Evolutionary conservation across 106 monocot genomes (phyloP).

Genomic region (Acanthochlamys bracteata): DNA sequence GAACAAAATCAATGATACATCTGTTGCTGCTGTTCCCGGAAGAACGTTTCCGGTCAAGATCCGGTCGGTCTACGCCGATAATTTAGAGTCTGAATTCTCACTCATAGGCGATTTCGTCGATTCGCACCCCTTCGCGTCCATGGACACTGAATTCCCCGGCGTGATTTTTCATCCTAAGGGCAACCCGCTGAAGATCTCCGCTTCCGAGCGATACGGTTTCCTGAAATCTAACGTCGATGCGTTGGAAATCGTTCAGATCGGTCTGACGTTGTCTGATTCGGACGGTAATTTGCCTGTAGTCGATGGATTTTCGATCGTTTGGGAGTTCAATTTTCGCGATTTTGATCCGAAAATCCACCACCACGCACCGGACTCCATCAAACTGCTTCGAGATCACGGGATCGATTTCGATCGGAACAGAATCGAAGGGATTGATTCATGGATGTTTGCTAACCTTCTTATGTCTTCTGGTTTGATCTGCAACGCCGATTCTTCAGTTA

Average conservation of each 20-base stretch:
- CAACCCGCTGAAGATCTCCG: slow-evolving; percentile 21
- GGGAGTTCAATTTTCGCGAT: slow-evolving; percentile 57
- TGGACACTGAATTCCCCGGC: slow-evolving; percentile 90
- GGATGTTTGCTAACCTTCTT: slow-evolving; percentile 33
- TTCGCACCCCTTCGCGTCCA: slow-evolving; percentile 30
- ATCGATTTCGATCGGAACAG: slow-evolving; percentile 37
- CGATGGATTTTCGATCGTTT: slow-evolving; percentile 11
- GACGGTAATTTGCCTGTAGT: slow-evolving; percentile 18
- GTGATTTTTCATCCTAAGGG: slow-evolving; percentile 32
- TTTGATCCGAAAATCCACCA: slow-evolving; percentile 43
- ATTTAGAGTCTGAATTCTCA: slow-evolving; percentile 48
- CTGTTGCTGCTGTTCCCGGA: too few relatives aligned
- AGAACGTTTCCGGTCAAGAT: slow-evolving; percentile 8
- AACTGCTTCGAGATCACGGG: slow-evolving; percentile 39
- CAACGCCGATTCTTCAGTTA: slow-evolving; percentile 23
- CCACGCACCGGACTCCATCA: slow-evolving; percentile 41
- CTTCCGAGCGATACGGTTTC: slow-evolving; percentile 31
- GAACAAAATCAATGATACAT: too few relatives aligned
- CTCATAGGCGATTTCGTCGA: slow-evolving; percentile 34
- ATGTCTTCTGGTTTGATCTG: slow-evolving; percentile 44
- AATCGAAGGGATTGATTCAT: slow-evolving; percentile 13
- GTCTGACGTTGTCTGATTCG: slow-evolving; percentile 54
- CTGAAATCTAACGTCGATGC: slow-evolving; percentile 58
- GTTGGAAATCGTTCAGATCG: slow-evolving; percentile 60
- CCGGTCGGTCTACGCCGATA: slow-evolving; percentile 46